These are phyloP conservation scores for Diaporthe humulicola DNA, from an alignment of 2,329 filamentous ascomycete species.

Conservation along the genomic window DNA sequence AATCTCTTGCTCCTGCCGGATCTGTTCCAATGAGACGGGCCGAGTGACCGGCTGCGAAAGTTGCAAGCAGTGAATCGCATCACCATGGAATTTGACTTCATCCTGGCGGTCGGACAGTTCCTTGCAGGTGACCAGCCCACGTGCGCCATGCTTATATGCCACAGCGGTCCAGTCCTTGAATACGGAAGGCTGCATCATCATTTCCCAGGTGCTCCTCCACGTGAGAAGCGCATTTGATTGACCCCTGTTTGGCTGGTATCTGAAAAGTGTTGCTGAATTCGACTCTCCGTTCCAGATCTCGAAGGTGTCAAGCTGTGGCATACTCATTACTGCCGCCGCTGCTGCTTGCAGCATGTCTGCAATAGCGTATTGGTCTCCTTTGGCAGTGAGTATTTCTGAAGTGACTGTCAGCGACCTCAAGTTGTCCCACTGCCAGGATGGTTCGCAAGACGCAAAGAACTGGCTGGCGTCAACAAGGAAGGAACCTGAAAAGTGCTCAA, in stretches of 20 bases:
- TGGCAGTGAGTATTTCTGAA: conserved; percentile 45
- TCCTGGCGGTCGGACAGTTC: conserved; percentile 43
- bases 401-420: conserved; percentile 50
- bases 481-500: conserved; percentile 47
- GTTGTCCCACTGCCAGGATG: conserved; percentile 47
- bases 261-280: conserved; percentile 49
- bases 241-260: conserved; percentile 43
- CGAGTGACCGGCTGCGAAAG: conserved; percentile 48
- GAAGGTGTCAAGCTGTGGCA: conserved; percentile 50
- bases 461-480: conserved; percentile 48
- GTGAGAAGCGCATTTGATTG: conserved; percentile 42
- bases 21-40: conserved; percentile 51
- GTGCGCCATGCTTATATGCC: conserved; percentile 42
- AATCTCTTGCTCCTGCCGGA: conserved; percentile 47
- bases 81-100: conserved; percentile 48
- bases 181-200: conserved; percentile 43
- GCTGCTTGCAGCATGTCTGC: conserved; percentile 43
- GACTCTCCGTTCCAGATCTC: conserved; percentile 52
- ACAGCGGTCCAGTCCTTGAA: conserved; percentile 48
- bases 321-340: conserved; percentile 45
- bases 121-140: conserved; percentile 42
- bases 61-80: conserved; percentile 48
- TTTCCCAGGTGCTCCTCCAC: conserved; percentile 48
- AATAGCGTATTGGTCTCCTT: conserved; percentile 41
- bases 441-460: conserved; percentile 46